A percentile compares a stretch with the other conserved stretches of the same genome.
These are phyloP conservation scores for Lecanicillium sp. DNA, from an alignment of 2,329 filamentous ascomycete genomes.

Conservation along the genomic window DNA sequence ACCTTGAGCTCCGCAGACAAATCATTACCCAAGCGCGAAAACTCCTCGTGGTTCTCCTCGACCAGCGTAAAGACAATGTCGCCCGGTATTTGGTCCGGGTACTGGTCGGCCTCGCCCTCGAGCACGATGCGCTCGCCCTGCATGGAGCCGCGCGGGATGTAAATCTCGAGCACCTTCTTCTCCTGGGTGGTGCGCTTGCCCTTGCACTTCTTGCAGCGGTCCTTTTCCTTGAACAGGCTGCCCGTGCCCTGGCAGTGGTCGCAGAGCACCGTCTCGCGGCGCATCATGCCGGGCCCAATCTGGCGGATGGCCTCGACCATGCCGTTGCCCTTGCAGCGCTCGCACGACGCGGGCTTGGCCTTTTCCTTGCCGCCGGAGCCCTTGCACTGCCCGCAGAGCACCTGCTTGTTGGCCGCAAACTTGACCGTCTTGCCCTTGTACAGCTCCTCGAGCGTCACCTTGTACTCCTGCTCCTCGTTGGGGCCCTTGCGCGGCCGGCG, in stretches of 20 bases:
- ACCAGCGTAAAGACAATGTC: constrained; percentile 87
- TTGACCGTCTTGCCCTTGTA: constrained; percentile 99
- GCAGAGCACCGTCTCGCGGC: constrained; percentile 72
- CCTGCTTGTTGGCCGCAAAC: constrained; percentile 90
- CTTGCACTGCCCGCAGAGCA: constrained; percentile 81
- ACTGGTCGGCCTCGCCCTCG: constrained; percentile 89
- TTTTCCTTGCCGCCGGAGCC: constrained; percentile 88
- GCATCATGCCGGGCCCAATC: constrained; percentile 79
- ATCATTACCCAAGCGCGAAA: constrained; percentile 77
- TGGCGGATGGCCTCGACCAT: constrained; percentile 70
- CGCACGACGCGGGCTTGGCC: constrained; percentile 75
- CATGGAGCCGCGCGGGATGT: constrained; percentile 81
- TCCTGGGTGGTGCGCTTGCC: constrained; percentile 79
- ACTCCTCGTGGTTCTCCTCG: constrained; percentile 73
- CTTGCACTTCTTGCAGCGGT: constrained; percentile 98
- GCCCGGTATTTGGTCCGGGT: constrained; percentile 80
- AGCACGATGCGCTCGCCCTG: constrained; percentile 86
- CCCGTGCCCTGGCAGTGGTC: constrained; percentile 80
- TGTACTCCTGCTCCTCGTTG: constrained; percentile 85
- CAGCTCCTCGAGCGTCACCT: constrained; percentile 85
- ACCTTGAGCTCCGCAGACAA: constrained; percentile 75
- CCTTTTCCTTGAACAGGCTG: constrained; percentile 86
- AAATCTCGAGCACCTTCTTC: constrained; percentile 92
- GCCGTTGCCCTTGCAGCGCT: constrained; percentile 76
- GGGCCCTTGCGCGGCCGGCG: constrained; percentile 62